Evolutionary conservation across 352 stramenopile species (phyloP), one percentile per base, ranked within the genome.

Genomic region (Discostella stelligera): DNA sequence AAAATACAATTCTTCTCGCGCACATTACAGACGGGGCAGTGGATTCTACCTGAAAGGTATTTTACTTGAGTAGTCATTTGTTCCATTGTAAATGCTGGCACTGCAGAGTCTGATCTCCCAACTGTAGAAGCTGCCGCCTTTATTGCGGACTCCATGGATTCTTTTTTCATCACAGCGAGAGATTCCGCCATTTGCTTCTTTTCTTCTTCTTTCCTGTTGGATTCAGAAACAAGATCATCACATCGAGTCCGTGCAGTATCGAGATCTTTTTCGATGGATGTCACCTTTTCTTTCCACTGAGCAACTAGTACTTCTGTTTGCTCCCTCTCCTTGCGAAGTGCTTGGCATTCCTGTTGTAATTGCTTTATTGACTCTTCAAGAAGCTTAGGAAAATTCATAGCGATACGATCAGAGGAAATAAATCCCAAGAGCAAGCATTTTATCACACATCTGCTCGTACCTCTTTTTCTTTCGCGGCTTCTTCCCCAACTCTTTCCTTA

Each of bases 1-100:
- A 94, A 71, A 66, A 94, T 94, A 59, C 72, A 85, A 23, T 91
- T 91, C 73, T 94, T 94, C 58, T 94, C 88, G 39, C 86, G 78
- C 18, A 77, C 67, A 62, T 94, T 91, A 63, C 88, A 94, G n/a
- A 94, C 86, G 39, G 84, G 84, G 71, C 88, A 94, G 25, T 77
- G 72, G 3, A 94, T 60, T 39, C 81, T 80, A 65, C 64, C 71
- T 54, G 88, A 87, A 52, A 94, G 71, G 50, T 87, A 79, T 10
- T 78, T 81, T 1, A 93, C 80, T 71, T 91, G 85, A 8, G 75
- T 84, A 44, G 74, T 82, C 48, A 93, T 52, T 60, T 93, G 83
- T 20, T 91, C 79, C 21, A 76, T 79, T 13, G 87, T 91, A 65
- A 91, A 91, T 20, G 71, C 71, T 50, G 78, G 82, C 64, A 32